These are phyloP conservation scores for Pulveroboletus sp. DNA, from an alignment of 768 basidiomycete genomes.

Conservation along the genomic window DNA sequence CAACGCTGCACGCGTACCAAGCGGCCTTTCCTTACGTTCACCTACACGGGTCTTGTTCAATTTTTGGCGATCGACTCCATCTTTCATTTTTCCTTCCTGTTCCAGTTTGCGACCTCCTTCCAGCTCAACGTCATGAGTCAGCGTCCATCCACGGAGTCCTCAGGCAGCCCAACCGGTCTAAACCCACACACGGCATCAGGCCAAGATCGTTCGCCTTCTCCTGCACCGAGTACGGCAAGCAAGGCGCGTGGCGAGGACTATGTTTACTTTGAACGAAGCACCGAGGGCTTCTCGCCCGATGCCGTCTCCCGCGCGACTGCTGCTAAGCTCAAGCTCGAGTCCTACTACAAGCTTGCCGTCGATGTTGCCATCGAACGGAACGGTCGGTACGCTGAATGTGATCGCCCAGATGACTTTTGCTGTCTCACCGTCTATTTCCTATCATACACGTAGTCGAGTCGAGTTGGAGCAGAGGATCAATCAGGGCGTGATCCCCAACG, in stretches of 20 bases:
- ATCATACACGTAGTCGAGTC: conserved; percentile 56
- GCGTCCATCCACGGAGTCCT: conserved; percentile 27
- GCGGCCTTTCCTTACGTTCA: conserved; percentile 24
- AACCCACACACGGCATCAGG: conserved; percentile 14
- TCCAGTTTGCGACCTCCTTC: conserved; percentile 4
- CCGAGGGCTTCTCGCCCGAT: conserved; percentile 75
- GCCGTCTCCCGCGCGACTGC: conserved; percentile 87
- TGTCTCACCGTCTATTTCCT: conserved; percentile 1
- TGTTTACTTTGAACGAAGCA: conserved; percentile 92
- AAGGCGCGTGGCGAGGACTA: conserved; percentile 49
- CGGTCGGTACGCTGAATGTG: conserved; percentile 56
- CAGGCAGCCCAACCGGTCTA: conserved; percentile 15
- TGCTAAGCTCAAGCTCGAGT: conserved; percentile 94
- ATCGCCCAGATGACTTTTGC: background rate
- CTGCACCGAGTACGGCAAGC: conserved; percentile 28
- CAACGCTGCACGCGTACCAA: conserved; percentile 4
- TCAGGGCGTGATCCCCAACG: conserved; percentile 66
- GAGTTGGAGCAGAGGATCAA: conserved; percentile 83
- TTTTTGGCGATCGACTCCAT: conserved; percentile 4
- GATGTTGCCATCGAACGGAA: conserved; percentile 96
- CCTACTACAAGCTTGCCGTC: conserved; percentile 97
- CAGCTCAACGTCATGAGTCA: conserved; percentile 25
- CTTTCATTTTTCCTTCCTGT: background rate
- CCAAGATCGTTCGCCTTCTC: conserved; percentile 29
- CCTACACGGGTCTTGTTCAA: conserved; percentile 9